A percentile compares a stretch with the other conserved stretches of the same genome.
These are phyloP conservation scores for Trichoderma gamsii DNA, from an alignment of 495 filamentous ascomycete species.

Conservation along the genomic window DNA sequence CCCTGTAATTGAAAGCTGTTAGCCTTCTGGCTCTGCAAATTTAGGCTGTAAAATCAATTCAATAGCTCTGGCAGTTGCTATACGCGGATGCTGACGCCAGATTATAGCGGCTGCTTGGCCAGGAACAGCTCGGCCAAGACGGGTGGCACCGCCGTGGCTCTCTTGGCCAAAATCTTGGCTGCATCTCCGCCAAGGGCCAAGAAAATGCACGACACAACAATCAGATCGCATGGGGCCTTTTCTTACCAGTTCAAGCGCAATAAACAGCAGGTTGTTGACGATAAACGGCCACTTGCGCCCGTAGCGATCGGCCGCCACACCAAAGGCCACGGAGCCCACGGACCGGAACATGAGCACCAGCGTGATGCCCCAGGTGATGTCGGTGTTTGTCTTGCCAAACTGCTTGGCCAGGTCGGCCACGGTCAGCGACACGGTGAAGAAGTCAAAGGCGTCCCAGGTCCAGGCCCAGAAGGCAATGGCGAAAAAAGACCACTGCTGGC, in stretches of 20 bases:
- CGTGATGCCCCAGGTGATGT: slow-evolving; percentile 90
- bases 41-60: not conserved
- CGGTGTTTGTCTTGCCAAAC: slow-evolving; percentile 60
- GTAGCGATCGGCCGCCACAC: slow-evolving; percentile 74
- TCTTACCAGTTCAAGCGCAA: slow-evolving; percentile 62
- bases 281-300: slow-evolving; percentile 87
- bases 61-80: slow-evolving; percentile 4
- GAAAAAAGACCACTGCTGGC: slow-evolving; percentile 83
- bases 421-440: slow-evolving; percentile 82
- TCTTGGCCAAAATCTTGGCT: not conserved
- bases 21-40: not conserved
- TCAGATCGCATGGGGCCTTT: not conserved
- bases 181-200: not conserved
- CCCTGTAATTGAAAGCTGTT: slow-evolving; percentile 32
- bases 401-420: slow-evolving; percentile 58
- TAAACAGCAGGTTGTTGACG: slow-evolving; percentile 76
- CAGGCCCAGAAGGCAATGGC: slow-evolving; percentile 63
- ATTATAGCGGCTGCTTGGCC: not conserved
- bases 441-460: slow-evolving; percentile 87
- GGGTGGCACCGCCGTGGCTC: slow-evolving; percentile 6
- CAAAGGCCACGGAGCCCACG: slow-evolving; percentile 67
- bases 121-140: not conserved
- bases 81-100: not conserved
- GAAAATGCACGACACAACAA: not conserved
- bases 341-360: slow-evolving; percentile 76